Evolutionary conservation across 2,329 filamentous ascomycete genomes (phyloP), one percentile per base, ranked within the genome.

Genomic region (Byssoonygena ceratinophila): DNA sequence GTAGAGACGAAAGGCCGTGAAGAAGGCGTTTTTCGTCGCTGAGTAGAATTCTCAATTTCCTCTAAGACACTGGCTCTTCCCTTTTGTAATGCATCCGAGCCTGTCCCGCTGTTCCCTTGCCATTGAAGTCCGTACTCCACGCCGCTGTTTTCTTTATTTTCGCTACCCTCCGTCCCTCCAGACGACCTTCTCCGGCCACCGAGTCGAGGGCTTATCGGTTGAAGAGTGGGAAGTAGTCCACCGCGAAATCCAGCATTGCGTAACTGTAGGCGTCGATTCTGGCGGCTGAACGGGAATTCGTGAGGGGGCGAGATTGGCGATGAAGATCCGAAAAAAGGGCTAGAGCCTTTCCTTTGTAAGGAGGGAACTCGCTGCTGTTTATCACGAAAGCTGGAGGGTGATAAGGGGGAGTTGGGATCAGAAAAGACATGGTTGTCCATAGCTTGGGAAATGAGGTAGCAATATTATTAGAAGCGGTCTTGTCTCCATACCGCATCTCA

Each of bases 201-300:
- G 23, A 61, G 41, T 14, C 58, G 58, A 44, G 59, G 58, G 8
- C 55, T 59, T 41, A 60, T 46, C 39, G 57, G 58, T 32, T 56
- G 56, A 20, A 34, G 29, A 6, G 46, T 55, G 12, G 59, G 57
- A 34, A 64, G 51, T 20, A 59, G 50, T 25, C 58, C 50, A 20
- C 57, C 61, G 37, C 62, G 61, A 50, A 64, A 64, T 9, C 62
- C 58, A 40, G 62, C 60, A 59, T 63, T 63, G 36, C 62, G 61
- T 31, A 64, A 46, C 39, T 61, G 62, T 11, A 64, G 55, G 12
- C 61, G 59, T 46, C 61, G 60, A 46, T 60, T 61, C 54, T 63
- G 62, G 16, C 59, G 53, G 40, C 58, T 60, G 52, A 63, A 61
- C 25, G 60, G 58, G 22, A 54, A 48, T 23, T 59, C 51, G 11